Percentiles rank a stretch among this genome's conserved stretches.
Evolutionary conservation across 129 eudicot species (phyloP).

Genomic region (Centrapalus pauciflorus): DNA sequence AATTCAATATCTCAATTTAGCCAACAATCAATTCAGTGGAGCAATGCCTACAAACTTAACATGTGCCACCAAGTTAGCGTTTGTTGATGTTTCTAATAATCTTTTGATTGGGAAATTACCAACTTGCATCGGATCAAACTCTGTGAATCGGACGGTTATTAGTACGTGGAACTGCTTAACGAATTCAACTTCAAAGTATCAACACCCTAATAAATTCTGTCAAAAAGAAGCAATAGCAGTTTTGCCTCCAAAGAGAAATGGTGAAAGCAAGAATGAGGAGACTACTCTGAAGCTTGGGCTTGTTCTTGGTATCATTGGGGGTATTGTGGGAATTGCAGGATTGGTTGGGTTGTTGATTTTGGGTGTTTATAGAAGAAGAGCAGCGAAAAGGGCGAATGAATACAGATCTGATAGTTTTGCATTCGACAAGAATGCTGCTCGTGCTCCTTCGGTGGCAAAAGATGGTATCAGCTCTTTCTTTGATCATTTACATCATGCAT

Average conservation of each 20-base stretch:
- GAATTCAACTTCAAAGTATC: constrained; percentile 55
- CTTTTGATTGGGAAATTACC: constrained; percentile 83
- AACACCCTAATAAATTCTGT: constrained; percentile 48
- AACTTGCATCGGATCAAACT: constrained; percentile 56
- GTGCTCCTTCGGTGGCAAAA: constrained; percentile 37
- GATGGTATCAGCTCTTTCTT: constrained; percentile 34
- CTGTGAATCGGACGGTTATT: constrained; percentile 47
- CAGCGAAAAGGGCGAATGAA: constrained; percentile 29
- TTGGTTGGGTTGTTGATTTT: constrained; percentile 47
- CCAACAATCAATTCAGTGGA: constrained; percentile 73
- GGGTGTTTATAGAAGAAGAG: constrained; percentile 39
- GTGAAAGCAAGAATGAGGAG: constrained; percentile 28
- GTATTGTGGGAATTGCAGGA: constrained; percentile 45
- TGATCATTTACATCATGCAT: neutral
- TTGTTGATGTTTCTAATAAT: constrained; percentile 75
- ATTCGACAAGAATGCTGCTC: constrained; percentile 33
- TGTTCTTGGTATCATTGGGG: constrained; percentile 81
- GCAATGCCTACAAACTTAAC: constrained; percentile 41
- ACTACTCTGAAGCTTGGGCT: constrained; percentile 58
- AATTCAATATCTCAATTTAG: constrained; percentile 54
- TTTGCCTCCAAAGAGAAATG: constrained; percentile 39
- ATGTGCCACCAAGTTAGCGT: constrained; percentile 44
- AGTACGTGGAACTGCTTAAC: constrained; percentile 68
- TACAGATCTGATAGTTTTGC: constrained; percentile 55
- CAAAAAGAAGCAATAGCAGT: constrained; percentile 80